Percentiles rank a stretch among this genome's conserved stretches.
phyloP scores from a whole-genome alignment of 1,284 basidiomycete species.

The Jaminaea rosea region DNA sequence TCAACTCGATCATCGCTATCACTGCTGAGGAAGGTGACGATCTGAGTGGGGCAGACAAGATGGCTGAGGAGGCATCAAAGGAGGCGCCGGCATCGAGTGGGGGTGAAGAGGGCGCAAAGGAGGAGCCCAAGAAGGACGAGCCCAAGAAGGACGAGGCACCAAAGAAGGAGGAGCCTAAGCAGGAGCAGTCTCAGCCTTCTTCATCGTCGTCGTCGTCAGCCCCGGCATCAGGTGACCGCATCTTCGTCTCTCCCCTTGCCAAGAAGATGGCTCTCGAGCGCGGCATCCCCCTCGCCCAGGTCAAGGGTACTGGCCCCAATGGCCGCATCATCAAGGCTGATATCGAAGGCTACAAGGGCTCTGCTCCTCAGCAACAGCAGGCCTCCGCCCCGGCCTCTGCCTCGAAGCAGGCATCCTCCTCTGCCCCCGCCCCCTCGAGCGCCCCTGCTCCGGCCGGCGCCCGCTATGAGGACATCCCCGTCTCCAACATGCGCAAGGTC shows the following conservation, averaged over 20 bases:
- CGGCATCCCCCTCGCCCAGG: slow-evolving; percentile 78
- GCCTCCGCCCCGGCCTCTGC: slow-evolving; percentile 10
- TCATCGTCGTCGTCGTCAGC: slow-evolving; percentile 42
- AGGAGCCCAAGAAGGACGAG: slow-evolving; percentile 50
- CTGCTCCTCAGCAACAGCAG: slow-evolving; percentile 21
- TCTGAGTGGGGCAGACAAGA: slow-evolving; percentile 65
- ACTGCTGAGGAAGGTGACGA: slow-evolving; percentile 90
- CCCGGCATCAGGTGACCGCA: slow-evolving; percentile 46
- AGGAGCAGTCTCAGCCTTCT: slow-evolving; percentile 44
- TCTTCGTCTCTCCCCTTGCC: slow-evolving; percentile 89
- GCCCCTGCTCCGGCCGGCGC: slow-evolving; percentile 48
- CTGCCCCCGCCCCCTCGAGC: slow-evolving; percentile 9
- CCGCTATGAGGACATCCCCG: slow-evolving; percentile 82
- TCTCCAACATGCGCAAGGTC: slow-evolving; percentile 85
- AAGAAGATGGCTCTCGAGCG: slow-evolving; percentile 93
- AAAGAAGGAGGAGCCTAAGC: slow-evolving; percentile 35
- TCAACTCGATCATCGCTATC: slow-evolving; percentile 81
- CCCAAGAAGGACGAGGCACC: slow-evolving; percentile 42
- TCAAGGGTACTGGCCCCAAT: slow-evolving; percentile 89
- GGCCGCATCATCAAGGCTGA: slow-evolving; percentile 90
- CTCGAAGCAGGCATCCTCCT: slow-evolving; percentile 15
- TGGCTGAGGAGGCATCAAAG: slow-evolving; percentile 57
- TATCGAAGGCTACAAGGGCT: slow-evolving; percentile 67
- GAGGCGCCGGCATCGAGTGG: slow-evolving; percentile 6
- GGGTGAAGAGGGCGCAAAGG: background rate